Evolutionary conservation across 352 stramenopile genomes (phyloP).

Genomic region (Phytophthora brassicae): DNA sequence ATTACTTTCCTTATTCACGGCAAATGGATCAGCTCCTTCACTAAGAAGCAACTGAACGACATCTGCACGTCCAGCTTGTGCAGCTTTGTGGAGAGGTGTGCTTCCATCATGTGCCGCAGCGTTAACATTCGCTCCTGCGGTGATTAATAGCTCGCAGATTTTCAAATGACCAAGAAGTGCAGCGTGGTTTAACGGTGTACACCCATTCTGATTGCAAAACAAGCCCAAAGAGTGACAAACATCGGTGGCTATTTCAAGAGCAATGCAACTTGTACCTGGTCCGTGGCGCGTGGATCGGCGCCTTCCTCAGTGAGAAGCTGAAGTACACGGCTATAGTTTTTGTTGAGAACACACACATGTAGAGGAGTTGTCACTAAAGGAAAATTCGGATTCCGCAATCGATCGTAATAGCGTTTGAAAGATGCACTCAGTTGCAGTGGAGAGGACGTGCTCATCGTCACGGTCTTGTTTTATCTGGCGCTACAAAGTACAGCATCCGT

Average conservation of each 20-base stretch:
- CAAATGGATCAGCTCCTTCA: constrained; percentile 15
- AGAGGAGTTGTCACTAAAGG: constrained; percentile 28
- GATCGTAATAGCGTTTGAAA: constrained; percentile 38
- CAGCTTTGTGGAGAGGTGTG: constrained; percentile 46
- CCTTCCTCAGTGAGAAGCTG: constrained; percentile 17
- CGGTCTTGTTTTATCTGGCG: too few relatives aligned
- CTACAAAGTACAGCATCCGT: too few relatives aligned
- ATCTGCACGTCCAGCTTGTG: constrained; percentile 26
- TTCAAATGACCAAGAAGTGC: constrained; percentile 34
- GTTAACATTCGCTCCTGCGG: constrained; percentile 23
- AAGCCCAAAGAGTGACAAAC: background rate
- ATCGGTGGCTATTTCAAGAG: too few relatives aligned
- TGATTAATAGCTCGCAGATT: constrained; percentile 34
- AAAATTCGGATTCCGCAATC: constrained; percentile 22
- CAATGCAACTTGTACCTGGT: constrained; percentile 35
- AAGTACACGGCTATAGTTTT: constrained; percentile 15
- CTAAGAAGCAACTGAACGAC: constrained; percentile 32
- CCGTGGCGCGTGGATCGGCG: constrained; percentile 2
- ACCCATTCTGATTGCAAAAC: constrained; percentile 25
- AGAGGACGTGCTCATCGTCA: constrained; percentile 13
- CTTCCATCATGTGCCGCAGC: constrained; percentile 14
- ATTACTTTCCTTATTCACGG: constrained; percentile 27
- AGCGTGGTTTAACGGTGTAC: constrained; percentile 36
- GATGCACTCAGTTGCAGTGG: constrained; percentile 27
- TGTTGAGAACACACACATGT: constrained; percentile 37